Evolutionary conservation across 2,329 filamentous ascomycete genomes (phyloP).

Genomic region (Colletotrichum graminicola): DNA sequence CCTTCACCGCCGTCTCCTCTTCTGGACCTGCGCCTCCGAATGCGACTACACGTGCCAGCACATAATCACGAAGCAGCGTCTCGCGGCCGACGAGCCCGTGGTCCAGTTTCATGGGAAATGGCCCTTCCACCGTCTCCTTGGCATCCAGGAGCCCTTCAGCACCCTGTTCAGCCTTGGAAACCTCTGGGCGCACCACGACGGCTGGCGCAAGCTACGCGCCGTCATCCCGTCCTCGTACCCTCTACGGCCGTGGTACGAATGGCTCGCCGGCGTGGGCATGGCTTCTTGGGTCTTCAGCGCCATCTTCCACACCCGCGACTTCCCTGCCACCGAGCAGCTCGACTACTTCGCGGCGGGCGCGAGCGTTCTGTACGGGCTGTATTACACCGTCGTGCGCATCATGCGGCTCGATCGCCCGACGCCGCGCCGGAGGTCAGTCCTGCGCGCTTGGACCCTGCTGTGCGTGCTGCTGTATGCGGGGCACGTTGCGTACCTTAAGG

Average conservation of each 20-base stretch:
- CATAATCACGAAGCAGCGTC: constrained; percentile 81
- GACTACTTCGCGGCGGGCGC: constrained; percentile 97
- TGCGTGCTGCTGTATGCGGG: constrained; percentile 78
- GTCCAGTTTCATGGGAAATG: constrained; percentile 99
- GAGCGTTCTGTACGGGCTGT: constrained; percentile 90
- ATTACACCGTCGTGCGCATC: constrained; percentile 84
- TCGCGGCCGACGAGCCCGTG: constrained; percentile 74
- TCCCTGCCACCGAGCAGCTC: constrained; percentile 86
- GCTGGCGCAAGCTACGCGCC: constrained; percentile 77
- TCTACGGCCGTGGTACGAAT: constrained; percentile 83
- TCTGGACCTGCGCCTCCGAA: constrained; percentile 93
- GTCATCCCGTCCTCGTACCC: constrained; percentile 79
- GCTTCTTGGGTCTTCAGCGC: constrained; percentile 89
- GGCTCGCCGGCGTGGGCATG: constrained; percentile 84
- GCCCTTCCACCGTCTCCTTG: constrained; percentile 91
- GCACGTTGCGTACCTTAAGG: constrained; percentile 87
- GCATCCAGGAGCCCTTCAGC: constrained; percentile 94
- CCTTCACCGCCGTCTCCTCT: constrained; percentile 83
- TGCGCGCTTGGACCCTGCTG: constrained; percentile 80
- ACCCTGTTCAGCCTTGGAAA: constrained; percentile 96
- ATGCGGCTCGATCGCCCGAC: constrained; percentile 79
- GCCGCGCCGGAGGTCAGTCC: constrained; percentile 59
- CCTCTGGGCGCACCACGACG: constrained; percentile 84
- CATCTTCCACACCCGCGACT: constrained; percentile 93
- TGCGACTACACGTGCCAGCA: constrained; percentile 99